These are phyloP conservation scores for Protomyces macrosporus DNA, from an alignment of 1,139 yeast genomes.

Conservation along the genomic window DNA sequence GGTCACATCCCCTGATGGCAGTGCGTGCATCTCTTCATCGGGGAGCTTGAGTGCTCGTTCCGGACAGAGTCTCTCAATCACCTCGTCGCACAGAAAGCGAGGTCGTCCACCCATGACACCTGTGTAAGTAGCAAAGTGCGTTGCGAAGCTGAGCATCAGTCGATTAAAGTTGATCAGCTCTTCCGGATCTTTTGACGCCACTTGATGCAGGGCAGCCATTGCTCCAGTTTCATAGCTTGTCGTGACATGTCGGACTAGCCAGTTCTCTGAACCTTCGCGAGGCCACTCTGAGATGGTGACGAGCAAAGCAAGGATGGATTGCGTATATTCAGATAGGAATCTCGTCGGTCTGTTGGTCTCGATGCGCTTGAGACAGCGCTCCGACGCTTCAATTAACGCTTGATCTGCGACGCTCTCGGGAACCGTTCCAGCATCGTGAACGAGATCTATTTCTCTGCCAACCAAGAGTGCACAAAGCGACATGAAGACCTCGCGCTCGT, in stretches of 20 bases:
- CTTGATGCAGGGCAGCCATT: neutral
- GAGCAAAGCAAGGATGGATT: neutral
- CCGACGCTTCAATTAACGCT: neutral
- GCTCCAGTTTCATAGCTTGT: neutral
- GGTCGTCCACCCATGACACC: neutral
- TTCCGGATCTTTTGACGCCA: neutral
- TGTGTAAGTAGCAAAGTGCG: neutral
- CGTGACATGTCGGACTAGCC: neutral
- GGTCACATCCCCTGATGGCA: neutral
- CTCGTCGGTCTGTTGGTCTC: conserved; percentile 14
- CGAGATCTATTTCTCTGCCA: neutral
- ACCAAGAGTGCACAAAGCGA: conserved; percentile 4
- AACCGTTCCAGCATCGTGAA: neutral
- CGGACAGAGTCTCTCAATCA: neutral
- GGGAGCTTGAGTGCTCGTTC: neutral
- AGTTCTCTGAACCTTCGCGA: neutral
- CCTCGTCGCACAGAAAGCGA: neutral
- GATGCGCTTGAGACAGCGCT: neutral
- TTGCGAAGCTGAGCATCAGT: neutral
- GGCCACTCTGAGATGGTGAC: neutral
- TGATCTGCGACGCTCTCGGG: neutral
- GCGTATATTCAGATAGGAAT: conserved; percentile 12
- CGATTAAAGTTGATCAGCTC: neutral
- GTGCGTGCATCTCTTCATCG: neutral
- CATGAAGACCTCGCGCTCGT: conserved; percentile 3